Evolutionary conservation across 2,329 filamentous ascomycete species (phyloP), one percentile per base, ranked within the genome.

Genomic region (Lasiodiplodia citricola): DNA sequence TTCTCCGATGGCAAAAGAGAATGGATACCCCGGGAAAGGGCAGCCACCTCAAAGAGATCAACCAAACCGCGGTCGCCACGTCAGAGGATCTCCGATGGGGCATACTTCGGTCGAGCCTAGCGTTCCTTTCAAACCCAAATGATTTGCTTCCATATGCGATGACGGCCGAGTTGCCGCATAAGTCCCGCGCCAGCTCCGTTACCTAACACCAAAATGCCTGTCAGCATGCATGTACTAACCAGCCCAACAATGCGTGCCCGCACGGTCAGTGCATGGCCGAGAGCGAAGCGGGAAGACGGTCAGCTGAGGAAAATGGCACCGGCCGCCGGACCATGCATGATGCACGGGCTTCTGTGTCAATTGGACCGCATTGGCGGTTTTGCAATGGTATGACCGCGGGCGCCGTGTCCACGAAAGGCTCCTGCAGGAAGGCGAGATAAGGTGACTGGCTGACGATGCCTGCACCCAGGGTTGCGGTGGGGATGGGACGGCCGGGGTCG

Each of bases 81-180:
- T 85, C 82, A 84, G 82, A 82, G 80, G 82, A 81, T 84, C 82
- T 82, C 80, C 82, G 81, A 83, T 78, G 78, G 80, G 77, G 78
- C 76, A 80, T 77, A 78, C 78, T 82, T 78, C 80, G 80, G 80
- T 79, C 79, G 76, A 78, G 79, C 78, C 81, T 83, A 83, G 81
- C 80, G 80, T 81, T 72, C 74, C 72, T 74, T 75, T 74, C 75
- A 73, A 77, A 76, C 73, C 76, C 77, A 80, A 78, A 79, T 80
- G 78, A 80, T 79, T 54, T 80, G 80, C 79, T 74, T 80, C 74
- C 77, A 79, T 77, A 80, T 81, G 77, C 78, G 76, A 79, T 79
- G 77, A 75, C 78, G 79, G 80, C 74, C 76, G 74, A 80, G 75
- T 77, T 79, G 76, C 78, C 75, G 78, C 76, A 79, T 81, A 77